Evolutionary conservation across 306 rosid genomes (phyloP), one percentile per base, ranked within the genome.

Genomic region (apple (Malus domestica)): DNA sequence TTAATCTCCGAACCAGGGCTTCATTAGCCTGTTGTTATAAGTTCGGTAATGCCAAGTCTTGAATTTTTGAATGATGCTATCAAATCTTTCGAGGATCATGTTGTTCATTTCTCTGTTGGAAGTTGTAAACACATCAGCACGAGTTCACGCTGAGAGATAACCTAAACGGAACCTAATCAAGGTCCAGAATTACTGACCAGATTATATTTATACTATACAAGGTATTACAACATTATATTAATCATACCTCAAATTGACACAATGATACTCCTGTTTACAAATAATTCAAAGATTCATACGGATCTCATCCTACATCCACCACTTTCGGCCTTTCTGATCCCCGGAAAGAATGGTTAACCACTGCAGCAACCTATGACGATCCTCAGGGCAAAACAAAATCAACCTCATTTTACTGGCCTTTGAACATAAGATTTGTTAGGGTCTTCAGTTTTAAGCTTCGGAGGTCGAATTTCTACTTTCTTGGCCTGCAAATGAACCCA

Each of bases 361-460:
- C 4, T 49, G 32, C 25, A 18, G 19, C 42, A 69, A 57, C 40
- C 82, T 72, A 58, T 27, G 58, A 40, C 72, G 67, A 76, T 42
- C 44, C 74, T 9, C 49, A 13, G 72, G 72, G 49, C 30, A 45
- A 64, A 51, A 19, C 59, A 65, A 71, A 61, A 29, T 86, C 89
- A 96, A 74, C 98, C 98, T 75, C 90, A 90, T 82, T 96, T 96
- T 52, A 96, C 96, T 1, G 99, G 99, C 90, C 99, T 88, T 77
- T 92, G 99, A 72, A 92, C 98, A 19, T 96, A 92, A 22, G 99
- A 92, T 84, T 96, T 96, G 83, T 92, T 96, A 33, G 98, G 97
- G 77, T 96, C 99, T 88, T 96, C 99, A 1, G 98, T 96, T 89
- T 96, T 96, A 14, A 96, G 98, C 87, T 96, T 96, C 0, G 99